Conservation (phyloP, 306 rosid genomes). For the Glycine latifolia region DNA sequence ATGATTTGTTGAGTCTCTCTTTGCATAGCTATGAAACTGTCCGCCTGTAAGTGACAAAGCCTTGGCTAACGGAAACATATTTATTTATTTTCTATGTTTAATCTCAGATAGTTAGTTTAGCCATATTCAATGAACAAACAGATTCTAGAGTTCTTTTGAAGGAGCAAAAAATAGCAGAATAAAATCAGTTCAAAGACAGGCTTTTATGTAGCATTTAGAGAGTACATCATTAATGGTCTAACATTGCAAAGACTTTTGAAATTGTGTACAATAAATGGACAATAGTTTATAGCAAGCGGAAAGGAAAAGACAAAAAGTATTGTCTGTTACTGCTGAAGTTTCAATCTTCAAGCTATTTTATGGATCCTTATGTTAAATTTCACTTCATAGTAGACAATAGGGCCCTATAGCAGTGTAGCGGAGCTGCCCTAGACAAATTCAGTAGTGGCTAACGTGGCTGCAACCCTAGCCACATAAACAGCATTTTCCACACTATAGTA, state of each 20-base stretch:
- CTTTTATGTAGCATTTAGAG: not conserved
- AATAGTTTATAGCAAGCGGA: too few species aligned
- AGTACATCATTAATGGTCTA: not conserved
- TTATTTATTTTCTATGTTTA: not conserved
- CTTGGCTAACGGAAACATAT: slow-evolving; percentile 5
- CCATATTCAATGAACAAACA: slow-evolving; percentile 27
- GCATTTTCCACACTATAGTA: not conserved
- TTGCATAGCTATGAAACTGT: slow-evolving; percentile 95
- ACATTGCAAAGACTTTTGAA: too few species aligned
- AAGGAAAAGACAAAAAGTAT: too few species aligned
- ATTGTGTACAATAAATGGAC: too few species aligned
- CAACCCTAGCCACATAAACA: too few species aligned
- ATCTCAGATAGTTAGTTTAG: slow-evolving; percentile 19
- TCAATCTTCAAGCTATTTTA: too few species aligned
- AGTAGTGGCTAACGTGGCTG: too few species aligned
- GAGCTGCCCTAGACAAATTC: too few species aligned
- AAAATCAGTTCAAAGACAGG: slow-evolving; percentile 25
- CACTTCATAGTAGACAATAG: too few species aligned
- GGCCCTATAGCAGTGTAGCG: too few species aligned
- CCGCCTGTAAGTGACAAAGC: slow-evolving; percentile 76
- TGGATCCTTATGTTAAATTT: too few species aligned
- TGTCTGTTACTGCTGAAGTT: too few species aligned
- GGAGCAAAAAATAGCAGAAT: slow-evolving; percentile 29
- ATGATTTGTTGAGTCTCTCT: slow-evolving; percentile 80
- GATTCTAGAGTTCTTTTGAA: slow-evolving; percentile 35